Evolutionary conservation across 73 alveolate genomes (phyloP).

Genomic region (Blepharisma japonicum): DNA sequence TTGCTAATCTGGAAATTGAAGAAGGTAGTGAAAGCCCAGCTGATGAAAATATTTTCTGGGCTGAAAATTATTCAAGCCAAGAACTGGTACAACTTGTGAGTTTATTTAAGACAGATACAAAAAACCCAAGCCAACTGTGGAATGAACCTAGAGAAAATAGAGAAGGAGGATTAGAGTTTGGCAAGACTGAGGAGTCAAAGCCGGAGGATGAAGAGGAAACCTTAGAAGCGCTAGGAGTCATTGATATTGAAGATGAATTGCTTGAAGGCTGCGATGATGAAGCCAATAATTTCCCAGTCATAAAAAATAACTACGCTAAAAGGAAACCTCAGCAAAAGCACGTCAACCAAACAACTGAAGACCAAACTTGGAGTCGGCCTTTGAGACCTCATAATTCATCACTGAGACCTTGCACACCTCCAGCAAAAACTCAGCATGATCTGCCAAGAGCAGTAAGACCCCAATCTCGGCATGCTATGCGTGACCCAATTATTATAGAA

Average conservation of each 20-base stretch:
- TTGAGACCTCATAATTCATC: conserved; percentile 21
- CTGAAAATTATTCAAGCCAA: conserved; percentile 8
- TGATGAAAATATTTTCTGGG: conserved; percentile 22
- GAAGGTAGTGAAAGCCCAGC: neutral
- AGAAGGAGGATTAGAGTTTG: neutral
- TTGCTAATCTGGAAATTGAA: conserved; percentile 4
- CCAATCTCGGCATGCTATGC: neutral
- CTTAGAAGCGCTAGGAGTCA: conserved; percentile 30
- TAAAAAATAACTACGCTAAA: conserved; percentile 20
- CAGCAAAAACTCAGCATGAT: neutral
- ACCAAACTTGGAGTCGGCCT: neutral
- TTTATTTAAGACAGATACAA: neutral
- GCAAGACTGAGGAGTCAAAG: conserved; percentile 12
- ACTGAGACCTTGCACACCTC: conserved; percentile 24
- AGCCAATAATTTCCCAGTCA: conserved; percentile 26
- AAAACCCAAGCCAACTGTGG: conserved; percentile 27
- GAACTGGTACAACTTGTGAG: conserved; percentile 4
- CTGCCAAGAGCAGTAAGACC: neutral
- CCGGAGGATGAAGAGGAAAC: conserved; percentile 30
- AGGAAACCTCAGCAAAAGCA: conserved; percentile 21
- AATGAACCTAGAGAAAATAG: conserved; percentile 10
- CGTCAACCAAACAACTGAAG: conserved; percentile 15
- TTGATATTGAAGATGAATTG: conserved; percentile 32
- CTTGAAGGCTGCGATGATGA: conserved; percentile 33
- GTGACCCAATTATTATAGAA: neutral